phyloP scores from a whole-genome alignment of 768 basidiomycete species.

The Leccinellum albellum region DNA sequence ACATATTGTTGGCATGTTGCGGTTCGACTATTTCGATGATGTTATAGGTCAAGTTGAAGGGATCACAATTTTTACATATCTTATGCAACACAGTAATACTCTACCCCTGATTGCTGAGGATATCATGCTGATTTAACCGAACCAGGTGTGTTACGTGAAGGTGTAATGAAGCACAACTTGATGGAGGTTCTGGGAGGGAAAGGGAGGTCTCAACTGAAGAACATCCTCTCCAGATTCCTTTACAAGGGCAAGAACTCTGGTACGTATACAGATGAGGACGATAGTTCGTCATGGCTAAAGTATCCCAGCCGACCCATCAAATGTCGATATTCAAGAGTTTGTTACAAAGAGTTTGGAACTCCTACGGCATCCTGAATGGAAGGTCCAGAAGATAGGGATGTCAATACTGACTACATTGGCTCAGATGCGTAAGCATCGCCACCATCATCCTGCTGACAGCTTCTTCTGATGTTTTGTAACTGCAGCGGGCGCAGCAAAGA shows the following conservation, averaged over 20 bases:
- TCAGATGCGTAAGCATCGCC: constrained; percentile 12
- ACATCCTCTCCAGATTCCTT: constrained; percentile 21
- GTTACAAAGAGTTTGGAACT: constrained; percentile 9
- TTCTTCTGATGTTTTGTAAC: neutral
- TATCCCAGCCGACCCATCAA: neutral
- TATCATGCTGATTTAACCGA: neutral
- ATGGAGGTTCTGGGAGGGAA: constrained; percentile 17
- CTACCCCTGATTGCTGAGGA: neutral
- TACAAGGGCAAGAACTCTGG: constrained; percentile 21
- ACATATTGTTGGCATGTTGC: constrained; percentile 20
- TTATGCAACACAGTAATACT: constrained; percentile 18
- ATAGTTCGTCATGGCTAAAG: neutral
- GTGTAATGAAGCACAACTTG: constrained; percentile 14
- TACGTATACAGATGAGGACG: neutral
- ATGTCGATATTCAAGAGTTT: neutral
- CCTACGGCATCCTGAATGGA: constrained; percentile 9
- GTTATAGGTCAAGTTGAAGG: constrained; percentile 23
- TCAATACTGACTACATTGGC: constrained; percentile 21
- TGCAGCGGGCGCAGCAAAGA: neutral
- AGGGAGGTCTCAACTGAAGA: constrained; percentile 4
- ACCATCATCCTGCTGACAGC: neutral
- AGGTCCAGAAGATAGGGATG: constrained; percentile 20
- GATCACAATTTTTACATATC: constrained; percentile 19
- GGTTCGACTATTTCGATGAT: constrained; percentile 23
- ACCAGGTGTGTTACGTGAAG: constrained; percentile 11